Evolutionary conservation across 2,329 filamentous ascomycete species (phyloP), one percentile per base, ranked within the genome.

Genomic region (Stachybotrys echinatus): DNA sequence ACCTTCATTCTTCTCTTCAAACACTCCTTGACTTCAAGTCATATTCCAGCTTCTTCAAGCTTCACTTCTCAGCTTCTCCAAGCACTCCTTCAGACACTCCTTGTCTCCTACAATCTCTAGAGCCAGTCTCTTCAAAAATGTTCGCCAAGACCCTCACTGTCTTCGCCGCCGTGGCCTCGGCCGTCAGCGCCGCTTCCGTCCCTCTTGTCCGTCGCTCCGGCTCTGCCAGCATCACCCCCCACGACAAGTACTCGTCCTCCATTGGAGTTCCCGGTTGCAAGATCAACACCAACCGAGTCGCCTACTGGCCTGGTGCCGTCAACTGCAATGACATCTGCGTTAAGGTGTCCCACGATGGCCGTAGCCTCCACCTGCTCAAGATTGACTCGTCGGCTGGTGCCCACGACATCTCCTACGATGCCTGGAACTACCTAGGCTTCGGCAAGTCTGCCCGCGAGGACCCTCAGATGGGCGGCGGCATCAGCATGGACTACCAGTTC

Each of bases 261-360:
- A 65, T 81, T 52, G 80, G 80, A 44, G 80, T 82, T 4, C 65
- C 81, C 6, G 80, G 80, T 47, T 83, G 80, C 74, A 78, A 81
- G 65, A 73, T 84, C 64, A 65, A 83, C 67, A 81, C 74, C 53
- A 76, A 83, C 70, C 78, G 79, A 40, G 73, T 83, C 38, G 80
- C 80, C 53, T 84, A 84, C 73, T 84, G 78, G 77, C 81, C 81
- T 6, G 60, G 59, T 21, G 61, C 69, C 5, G 69, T 79, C 45
- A 70, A 72, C 67, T 84, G 80, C 70, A 67, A 74, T 67, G 72
- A 77, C 61, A 71, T 83, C 56, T 84, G 80, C 65, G 68, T 83
- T 58, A 74, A 75, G 63, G 67, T 83, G 53, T 72, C 68, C 50
- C 67, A 76, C 61, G 67, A 62, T 42, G 75, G 65, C 50, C 75